A percentile compares a stretch with the other conserved stretches of the same genome.
Conservation (phyloP, 2,329 filamentous ascomycete species). For the Trichoderma endophyticum region DNA sequence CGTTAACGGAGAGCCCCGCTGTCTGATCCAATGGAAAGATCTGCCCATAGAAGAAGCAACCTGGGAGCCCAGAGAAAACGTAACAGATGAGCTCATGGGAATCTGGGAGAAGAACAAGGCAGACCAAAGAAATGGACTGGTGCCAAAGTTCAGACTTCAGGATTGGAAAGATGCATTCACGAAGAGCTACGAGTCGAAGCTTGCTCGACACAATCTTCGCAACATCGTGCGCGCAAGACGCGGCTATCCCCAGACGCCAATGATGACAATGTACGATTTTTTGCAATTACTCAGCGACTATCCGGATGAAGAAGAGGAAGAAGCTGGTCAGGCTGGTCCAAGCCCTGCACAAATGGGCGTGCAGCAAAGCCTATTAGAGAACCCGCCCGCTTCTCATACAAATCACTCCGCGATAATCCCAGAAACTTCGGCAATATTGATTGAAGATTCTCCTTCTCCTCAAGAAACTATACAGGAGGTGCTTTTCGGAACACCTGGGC, state of each 20-base stretch:
- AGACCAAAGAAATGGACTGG: constrained; percentile 31
- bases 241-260: constrained; percentile 32
- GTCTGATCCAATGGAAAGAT: constrained; percentile 39
- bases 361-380: background rate
- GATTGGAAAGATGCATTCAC: constrained; percentile 36
- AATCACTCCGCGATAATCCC: background rate
- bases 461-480: background rate
- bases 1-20: constrained; percentile 28
- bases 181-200: constrained; percentile 29
- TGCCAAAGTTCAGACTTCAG: constrained; percentile 37
- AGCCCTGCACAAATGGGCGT: background rate
- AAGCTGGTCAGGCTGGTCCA: background rate
- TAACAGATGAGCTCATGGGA: constrained; percentile 38
- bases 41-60: constrained; percentile 36
- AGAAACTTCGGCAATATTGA: background rate
- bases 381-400: background rate
- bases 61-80: constrained; percentile 51
- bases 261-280: background rate
- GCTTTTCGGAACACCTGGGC: background rate
- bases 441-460: background rate
- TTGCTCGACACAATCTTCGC: constrained; percentile 40
- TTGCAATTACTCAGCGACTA: background rate
- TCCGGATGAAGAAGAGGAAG: background rate
- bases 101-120: constrained; percentile 44
- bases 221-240: constrained; percentile 43